Evolutionary conservation across 179 eudicot genomes (phyloP), one percentile per base, ranked within the genome.

Genomic region (Silene vulgaris): DNA sequence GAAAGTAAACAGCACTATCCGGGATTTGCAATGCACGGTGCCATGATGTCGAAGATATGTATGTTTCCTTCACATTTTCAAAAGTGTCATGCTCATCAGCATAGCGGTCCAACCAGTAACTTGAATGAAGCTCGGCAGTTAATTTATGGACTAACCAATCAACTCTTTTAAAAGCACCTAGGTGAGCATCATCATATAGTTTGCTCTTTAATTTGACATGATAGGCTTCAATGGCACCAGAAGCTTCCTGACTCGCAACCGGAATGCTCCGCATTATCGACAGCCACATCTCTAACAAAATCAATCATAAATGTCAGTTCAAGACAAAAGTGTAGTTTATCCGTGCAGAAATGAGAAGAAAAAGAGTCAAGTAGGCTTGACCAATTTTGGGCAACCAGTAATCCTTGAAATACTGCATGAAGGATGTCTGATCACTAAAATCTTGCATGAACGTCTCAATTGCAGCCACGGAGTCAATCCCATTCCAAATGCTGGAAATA

Each of bases 211-310:
- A 86, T 88, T 87, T 94, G 82, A 92, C 87, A 76, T 94, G 98
- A 79, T 92, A 94, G 69, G 96, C 95, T 86, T 94, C 98, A 67
- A 92, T 88, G 69, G 97, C 98, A 79, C 97, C 94, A 65, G 97
- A 85, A 50, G 91, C 88, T 83, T 92, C 96, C 81, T 87, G 95
- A 87, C 98, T 92, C 50, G 96, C 92, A 62, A 94, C 86, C 54
- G 97, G 98, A 75, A 89, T 81, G 57, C 85, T 87, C 77, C 78
- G 88, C 93, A 94, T 85, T 48, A 85, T 75, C 6, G 86, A 77
- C 64, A 94, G 92, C 98, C 97, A 94, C 97, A 94, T 92, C 84
- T 92, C 97, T 92, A 67, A 35, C 57, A 73, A 77, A 40, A 64
- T 35, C 60, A 78, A 65, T 35, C 63, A 71, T 23, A 3, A 20